Evolutionary conservation across 306 rosid genomes (phyloP).

Genomic region (Pterocarpus santalinus): DNA sequence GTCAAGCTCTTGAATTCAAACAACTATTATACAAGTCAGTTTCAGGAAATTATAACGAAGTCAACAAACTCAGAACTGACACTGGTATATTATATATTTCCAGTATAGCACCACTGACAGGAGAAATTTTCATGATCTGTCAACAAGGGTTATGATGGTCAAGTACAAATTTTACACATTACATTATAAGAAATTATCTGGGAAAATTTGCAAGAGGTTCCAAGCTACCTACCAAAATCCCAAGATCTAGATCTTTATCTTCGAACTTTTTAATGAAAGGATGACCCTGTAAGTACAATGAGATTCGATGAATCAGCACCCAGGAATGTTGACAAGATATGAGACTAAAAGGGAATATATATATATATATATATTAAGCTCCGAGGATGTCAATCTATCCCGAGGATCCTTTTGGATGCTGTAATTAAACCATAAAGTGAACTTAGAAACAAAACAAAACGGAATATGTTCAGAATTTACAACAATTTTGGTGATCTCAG

Average conservation of each 20-base stretch:
- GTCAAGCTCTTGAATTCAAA: conserved; percentile 39
- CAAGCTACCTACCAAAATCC: conserved; percentile 86
- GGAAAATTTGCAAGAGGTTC: conserved; percentile 91
- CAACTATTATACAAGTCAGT: conserved; percentile 46
- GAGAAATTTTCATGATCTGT: conserved; percentile 43
- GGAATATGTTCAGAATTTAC: conserved; percentile 2
- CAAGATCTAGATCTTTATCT: conserved; percentile 92
- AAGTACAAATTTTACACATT: conserved; percentile 51
- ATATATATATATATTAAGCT: conserved; percentile 55
- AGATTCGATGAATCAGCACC: conserved; percentile 31
- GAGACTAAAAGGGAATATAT: not conserved
- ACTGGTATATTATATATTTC: conserved; percentile 35
- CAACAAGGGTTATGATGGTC: conserved; percentile 42
- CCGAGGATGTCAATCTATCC: conserved; percentile 80
- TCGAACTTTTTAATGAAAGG: conserved; percentile 97
- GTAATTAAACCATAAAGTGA: conserved; percentile 53
- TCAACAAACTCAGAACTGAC: conserved; percentile 36
- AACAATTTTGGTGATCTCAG: not conserved
- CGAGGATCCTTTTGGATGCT: conserved; percentile 91
- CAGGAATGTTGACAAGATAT: conserved; percentile 3
- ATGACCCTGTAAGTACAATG: conserved; percentile 69
- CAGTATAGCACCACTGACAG: conserved; percentile 39
- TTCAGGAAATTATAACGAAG: conserved; percentile 33
- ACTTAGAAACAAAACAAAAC: conserved; percentile 33
- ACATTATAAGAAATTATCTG: conserved; percentile 56